Evolutionary conservation across 228 moss, liverwort and hornwort species (phyloP), one percentile per base, ranked within the genome.

Genomic region (Sphagnum fallax): DNA sequence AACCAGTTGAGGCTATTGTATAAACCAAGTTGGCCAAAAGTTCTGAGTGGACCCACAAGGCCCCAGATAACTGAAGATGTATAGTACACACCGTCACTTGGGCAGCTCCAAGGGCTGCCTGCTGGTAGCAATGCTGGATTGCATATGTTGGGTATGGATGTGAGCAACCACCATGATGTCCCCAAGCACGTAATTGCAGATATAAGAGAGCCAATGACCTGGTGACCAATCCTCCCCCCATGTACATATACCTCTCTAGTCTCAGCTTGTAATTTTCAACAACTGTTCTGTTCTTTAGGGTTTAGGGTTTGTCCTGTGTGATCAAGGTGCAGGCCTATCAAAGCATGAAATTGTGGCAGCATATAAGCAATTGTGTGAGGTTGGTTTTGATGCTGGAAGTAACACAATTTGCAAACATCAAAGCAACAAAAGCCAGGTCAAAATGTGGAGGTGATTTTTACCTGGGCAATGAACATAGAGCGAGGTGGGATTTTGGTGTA

Each of bases 401-500:
- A 32, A 32, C 32, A 32, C 32, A 32, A 32, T 32, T 32, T 32
- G 32, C 32, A 32, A 32, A 58, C 10, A 58, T 9, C 10, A 14
- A 58, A 58, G 14, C 1, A 58, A 58, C 58, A 9, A 14, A 58
- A 14, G 58, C 58, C 14, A 1, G 58, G 58, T 9, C 10, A 58
- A 58, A 2, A 58, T 9, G 58, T 9, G 14, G 47, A 53, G 51
- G n/a, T 5, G 15, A 4, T 32, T 18, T 8, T 11, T 55, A 80
- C 80, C 80, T 87, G 83, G 52, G 75, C 76, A 4, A 49, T 8
- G 58, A 87, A 87, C 87, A 87, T 83, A 48, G 83, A 67, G 0
- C 81, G 78, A 2, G 94, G 94, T 14, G 90, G 91, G 64, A 94
- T 84, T 62, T 94, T 91, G 91, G 91, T 91, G 80, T 90, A 94